phyloP scores from a whole-genome alignment of 495 filamentous ascomycete genomes.

The Clavariopsis aquatica region DNA sequence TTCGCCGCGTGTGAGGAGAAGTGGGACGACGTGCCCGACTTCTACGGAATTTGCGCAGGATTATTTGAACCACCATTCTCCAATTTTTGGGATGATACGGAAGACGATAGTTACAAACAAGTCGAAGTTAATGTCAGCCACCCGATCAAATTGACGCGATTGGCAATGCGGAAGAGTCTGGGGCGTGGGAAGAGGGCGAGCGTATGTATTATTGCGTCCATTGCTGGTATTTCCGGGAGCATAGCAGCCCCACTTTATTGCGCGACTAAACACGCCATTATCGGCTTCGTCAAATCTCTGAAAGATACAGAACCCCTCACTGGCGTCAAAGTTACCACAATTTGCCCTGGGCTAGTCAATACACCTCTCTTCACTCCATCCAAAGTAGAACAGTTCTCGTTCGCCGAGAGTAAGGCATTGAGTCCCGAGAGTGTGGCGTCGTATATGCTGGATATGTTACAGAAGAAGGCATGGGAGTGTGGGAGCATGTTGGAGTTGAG shows the following conservation, averaged over 20 bases:
- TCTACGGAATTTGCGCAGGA: conserved; percentile 43
- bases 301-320: conserved; percentile 41
- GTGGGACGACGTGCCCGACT: conserved; percentile 44
- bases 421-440: conserved; percentile 35
- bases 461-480: conserved; percentile 34
- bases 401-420: conserved; percentile 32
- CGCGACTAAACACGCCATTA: conserved; percentile 45
- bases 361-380: conserved; percentile 38
- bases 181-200: conserved; percentile 37
- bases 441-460: conserved; percentile 39
- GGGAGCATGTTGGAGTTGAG: conserved; percentile 28
- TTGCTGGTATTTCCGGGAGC: conserved; percentile 38
- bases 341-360: conserved; percentile 41
- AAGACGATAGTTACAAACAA: conserved; percentile 37
- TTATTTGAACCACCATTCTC: conserved; percentile 45
- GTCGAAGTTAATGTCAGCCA: conserved; percentile 43
- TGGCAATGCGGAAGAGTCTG: conserved; percentile 45
- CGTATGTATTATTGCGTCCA: conserved; percentile 36
- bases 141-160: conserved; percentile 45
- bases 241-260: conserved; percentile 43
- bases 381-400: conserved; percentile 34
- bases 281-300: conserved; percentile 45
- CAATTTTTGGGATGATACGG: conserved; percentile 43
- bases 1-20: conserved; percentile 38
- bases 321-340: conserved; percentile 40